Conservation (phyloP, 176 grass and related monocot species). For the Alloteropsis semialata region DNA sequence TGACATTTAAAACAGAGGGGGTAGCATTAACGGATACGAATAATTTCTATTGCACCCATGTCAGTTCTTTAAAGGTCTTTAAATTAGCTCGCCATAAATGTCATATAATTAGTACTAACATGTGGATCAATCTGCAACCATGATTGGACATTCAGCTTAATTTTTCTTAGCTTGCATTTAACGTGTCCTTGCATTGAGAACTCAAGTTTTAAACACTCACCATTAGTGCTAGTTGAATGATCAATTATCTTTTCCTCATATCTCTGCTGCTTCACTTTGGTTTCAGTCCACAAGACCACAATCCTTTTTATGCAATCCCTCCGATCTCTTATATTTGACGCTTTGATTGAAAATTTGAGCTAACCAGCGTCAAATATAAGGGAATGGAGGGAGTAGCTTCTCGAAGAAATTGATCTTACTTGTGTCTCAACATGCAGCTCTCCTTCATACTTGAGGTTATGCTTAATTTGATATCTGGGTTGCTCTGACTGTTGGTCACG, state of each 20-base stretch:
- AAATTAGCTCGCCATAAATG: no score
- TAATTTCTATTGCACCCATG: background rate
- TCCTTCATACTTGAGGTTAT: constrained; percentile 36
- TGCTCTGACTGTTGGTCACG: constrained; percentile 18
- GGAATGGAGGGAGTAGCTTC: no score
- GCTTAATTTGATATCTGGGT: constrained; percentile 2
- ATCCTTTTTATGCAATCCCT: background rate
- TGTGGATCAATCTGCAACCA: constrained; percentile 20
- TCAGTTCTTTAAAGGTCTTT: background rate
- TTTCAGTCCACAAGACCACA: background rate
- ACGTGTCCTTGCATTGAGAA: background rate
- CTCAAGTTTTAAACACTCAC: background rate
- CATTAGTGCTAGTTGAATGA: background rate
- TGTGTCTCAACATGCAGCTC: constrained; percentile 32
- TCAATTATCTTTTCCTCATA: background rate
- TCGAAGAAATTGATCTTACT: constrained; percentile 15
- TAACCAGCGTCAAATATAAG: no score
- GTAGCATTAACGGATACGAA: background rate
- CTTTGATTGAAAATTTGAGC: no score
- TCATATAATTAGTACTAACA: background rate
- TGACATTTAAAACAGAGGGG: background rate
- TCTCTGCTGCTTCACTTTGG: background rate
- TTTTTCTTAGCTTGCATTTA: background rate
- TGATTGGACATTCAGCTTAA: background rate
- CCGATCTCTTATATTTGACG: no score